Conservation (phyloP, 176 grass and related monocot genomes). For the Avena atlantica region DNA sequence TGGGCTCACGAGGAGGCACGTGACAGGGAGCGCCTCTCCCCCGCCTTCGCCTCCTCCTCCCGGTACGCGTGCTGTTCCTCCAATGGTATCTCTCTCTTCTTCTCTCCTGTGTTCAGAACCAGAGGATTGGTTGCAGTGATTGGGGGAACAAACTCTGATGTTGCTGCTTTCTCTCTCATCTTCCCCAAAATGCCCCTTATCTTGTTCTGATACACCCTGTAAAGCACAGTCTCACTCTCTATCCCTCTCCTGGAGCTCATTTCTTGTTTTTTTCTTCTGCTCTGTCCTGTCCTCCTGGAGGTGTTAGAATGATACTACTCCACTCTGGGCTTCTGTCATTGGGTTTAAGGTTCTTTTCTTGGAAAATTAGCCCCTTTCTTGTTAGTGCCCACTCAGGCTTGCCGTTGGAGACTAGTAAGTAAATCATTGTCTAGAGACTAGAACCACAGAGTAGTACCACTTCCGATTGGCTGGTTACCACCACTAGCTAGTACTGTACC, state of each 20-base stretch:
- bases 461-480: neutral
- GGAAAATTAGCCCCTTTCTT: conserved; percentile 36
- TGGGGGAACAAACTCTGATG: conserved; percentile 17
- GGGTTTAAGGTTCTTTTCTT: conserved; percentile 43
- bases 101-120: neutral
- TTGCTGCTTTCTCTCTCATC: conserved; percentile 22
- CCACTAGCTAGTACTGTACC: neutral
- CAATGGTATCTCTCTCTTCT: neutral
- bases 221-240: neutral
- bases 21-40: conserved; percentile 40
- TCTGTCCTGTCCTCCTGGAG: neutral
- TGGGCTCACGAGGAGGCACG: conserved; percentile 46
- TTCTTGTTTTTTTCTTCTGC: neutral
- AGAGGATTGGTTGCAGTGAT: conserved; percentile 24
- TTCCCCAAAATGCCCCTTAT: conserved; percentile 62
- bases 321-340: conserved; percentile 20
- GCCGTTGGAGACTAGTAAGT: neutral
- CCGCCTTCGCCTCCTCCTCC: conserved; percentile 3
- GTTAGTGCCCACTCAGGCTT: neutral
- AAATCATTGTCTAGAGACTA: neutral
- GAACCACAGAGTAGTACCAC: neutral
- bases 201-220: conserved; percentile 29
- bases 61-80: conserved; percentile 16
- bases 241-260: neutral
- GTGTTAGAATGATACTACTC: no score